Evolutionary conservation across 306 rosid species (phyloP), one percentile per base, ranked within the genome.

Genomic region (Carpinus fangiana): DNA sequence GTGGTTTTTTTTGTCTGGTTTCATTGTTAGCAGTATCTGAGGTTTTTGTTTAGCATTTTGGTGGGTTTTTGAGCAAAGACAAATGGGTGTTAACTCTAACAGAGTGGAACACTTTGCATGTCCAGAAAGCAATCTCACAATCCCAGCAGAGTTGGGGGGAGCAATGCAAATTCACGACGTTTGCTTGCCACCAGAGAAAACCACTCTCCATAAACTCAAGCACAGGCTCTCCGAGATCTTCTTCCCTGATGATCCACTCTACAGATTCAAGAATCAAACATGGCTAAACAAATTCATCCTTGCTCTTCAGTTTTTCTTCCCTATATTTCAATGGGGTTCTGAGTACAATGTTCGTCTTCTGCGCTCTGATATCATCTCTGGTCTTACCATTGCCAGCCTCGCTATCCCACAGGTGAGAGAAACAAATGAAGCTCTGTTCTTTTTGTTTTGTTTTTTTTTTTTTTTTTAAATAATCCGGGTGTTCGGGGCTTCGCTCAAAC

Each of bases 361-460:
- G 67, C 91, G 86, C 73, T 88, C 94, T 50, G 99, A 96, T 51
- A 2, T 82, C 76, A 82, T 96, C 52, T 90, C 98, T 41, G 99
- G 99, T 8, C 97, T 96, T 88, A 96, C 99, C 80, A 96, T 96
- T 81, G 99, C 98, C 47, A 93, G 97, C 76, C 97, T 96, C 7
- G 96, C 98, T 57, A 96, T 96, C 73, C 99, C 99, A 43, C 99
- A 93, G 97, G 99, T 93, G 28, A 72, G 57, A 64, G 8, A 48
- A 54, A 28, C 60, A 47, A 2, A 2, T 70, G n/a, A 28, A 23
- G 26, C 50, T 34, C 51, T n/a, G 21, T 34, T 46, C 45, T n/a
- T 73, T 7, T 28, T 36, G 26, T 28, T 41, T n/a, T n/a, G 21
- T 34, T 46, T 28, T n/a, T 73, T 7, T 28, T n/a, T n/a, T 41